phyloP scores from a whole-genome alignment of 148 eudicot species.

The Fagopyrum tataricum region DNA sequence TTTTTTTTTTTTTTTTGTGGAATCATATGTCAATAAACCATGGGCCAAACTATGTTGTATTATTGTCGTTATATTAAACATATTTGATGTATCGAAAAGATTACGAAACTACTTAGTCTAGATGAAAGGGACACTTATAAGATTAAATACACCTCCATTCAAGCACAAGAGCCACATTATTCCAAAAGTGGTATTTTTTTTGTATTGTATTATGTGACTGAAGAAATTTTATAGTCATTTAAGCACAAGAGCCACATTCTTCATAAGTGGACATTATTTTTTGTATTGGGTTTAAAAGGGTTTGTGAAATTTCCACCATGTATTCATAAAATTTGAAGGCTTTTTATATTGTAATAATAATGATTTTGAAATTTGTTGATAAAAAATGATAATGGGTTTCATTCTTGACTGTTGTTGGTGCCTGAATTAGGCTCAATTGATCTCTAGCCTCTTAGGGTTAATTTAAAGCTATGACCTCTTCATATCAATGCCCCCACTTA shows the following conservation, averaged over 20 bases:
- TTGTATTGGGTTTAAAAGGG: not conserved
- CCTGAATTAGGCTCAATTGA: not conserved
- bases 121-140: not conserved
- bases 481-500: slow-evolving; percentile 2
- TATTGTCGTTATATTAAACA: too few relatives aligned
- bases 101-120: not conserved
- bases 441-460: not conserved
- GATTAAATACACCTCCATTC: slow-evolving; percentile 9
- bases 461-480: not conserved
- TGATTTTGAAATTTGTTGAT: slow-evolving; percentile 1
- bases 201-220: not conserved
- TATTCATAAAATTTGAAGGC: not conserved
- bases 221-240: not conserved
- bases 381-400: not conserved
- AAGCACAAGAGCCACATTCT: slow-evolving; percentile 9
- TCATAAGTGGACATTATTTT: not conserved
- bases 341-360: not conserved
- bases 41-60: not conserved
- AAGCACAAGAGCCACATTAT: slow-evolving; percentile 11
- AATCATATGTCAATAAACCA: not conserved
- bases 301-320: not conserved
- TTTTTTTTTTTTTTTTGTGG: not conserved
- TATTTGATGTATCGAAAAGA: too few relatives aligned
- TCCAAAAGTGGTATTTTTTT: not conserved
- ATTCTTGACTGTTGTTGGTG: slow-evolving; percentile 5